Evolutionary conservation across 2,329 filamentous ascomycete genomes (phyloP), one percentile per base, ranked within the genome.

Genomic region (Exophiala calicioides): DNA sequence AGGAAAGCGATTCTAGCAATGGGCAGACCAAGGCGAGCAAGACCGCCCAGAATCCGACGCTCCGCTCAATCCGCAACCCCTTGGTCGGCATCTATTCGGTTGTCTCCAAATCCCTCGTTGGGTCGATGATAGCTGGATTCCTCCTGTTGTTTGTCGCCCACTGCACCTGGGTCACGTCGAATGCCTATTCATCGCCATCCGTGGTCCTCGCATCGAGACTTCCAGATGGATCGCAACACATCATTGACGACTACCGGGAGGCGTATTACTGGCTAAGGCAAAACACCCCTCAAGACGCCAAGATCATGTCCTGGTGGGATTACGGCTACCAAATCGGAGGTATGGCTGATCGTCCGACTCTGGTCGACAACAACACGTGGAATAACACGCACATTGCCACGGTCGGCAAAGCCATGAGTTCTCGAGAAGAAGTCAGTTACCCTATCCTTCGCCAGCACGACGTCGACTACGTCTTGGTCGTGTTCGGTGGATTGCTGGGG

Each of bases 231-330:
- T 93, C 85, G 67, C 91, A 97, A 67, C 90, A 95, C 72, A 98
- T 98, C 66, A 98, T 98, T 62, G 93, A 98, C 65, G 93, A 98
- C 69, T 98, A 98, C 74, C 86, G 93, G 65, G 93, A 98, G 78
- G 93, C 93, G 2, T 98, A 98, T 74, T 95, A 98, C 74, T 98
- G 93, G 93, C 84, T 98, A 38, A 87, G 93, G 55, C 93, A 98
- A 71, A 98, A 98, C 76, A 98, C 94, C 7, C 79, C 85, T 51
- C 81, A 91, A 58, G 88, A 96, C 61, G 90, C 94, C 65, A 98
- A 97, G 79, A 86, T 98, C 66, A 97, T 97, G 91, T 93, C 90
- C 1, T 98, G 93, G 93, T 98, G 93, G 93, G 93, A 98, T 68
- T 98, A 98, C 64, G 93, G 93, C 57, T 98, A 98, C 75, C 93